Evolutionary conservation across 768 basidiomycete genomes (phyloP), one percentile per base, ranked within the genome.

Genomic region (Mycena indigotica): DNA sequence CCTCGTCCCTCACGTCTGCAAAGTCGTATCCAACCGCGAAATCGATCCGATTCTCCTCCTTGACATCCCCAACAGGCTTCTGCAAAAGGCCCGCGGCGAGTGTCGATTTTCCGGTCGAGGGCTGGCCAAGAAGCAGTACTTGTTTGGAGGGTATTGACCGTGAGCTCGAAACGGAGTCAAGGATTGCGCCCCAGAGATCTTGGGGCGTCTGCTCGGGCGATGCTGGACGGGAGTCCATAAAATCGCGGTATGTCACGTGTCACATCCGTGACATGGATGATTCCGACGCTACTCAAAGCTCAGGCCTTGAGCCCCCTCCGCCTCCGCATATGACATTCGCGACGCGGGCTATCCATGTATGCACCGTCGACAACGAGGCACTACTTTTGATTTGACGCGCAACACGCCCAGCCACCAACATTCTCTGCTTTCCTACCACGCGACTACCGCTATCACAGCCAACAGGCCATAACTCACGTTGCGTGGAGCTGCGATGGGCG

Each of bases 21-120:
- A 93, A 96, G 64, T 95, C 91, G 68, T 95, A 98, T 35, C 95
- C 94, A 63, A 98, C 70, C 0, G 93, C 92, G 72, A 95, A 89
- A 65, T 95, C 92, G 6, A 77, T 76, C 54, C 80, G 79, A 45
- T 82, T 78, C 57, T 85, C 83, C 61, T 85, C 84, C 62, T 82
- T 82, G 46, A 83, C 84, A 55, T 86, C 84, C 50, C 75, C 63
- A n/a, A 70, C 67, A 12, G 83, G 76, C 70, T 87, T 91, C 67
- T 90, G 85, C 26, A 93, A 78, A 1, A 93, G 72, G 1, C 88
- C 87, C 41, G 88, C 80, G 1, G 84, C 84, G 24, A 95, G 73
- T 1, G 87, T 80, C 1, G 88, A 90, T 70, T 94, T 94, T 59
- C 93, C 93, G 0, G 88, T 82, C 2, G 81, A 80, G 0, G 90